phyloP scores from a whole-genome alignment of 2,329 filamentous ascomycete species.

The Diaporthe helianthi region DNA sequence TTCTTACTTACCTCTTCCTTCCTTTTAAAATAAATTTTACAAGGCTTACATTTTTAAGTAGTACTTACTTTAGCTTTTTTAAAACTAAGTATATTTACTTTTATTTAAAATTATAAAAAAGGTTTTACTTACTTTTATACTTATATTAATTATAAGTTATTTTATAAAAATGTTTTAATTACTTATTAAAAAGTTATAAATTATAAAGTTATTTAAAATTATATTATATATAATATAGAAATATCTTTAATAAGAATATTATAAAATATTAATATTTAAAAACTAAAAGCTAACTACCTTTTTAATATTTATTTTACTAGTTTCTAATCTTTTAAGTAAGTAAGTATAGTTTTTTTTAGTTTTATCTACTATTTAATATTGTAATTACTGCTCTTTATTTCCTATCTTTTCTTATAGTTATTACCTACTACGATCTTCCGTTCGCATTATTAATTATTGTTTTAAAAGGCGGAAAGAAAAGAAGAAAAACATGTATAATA shows the following conservation, averaged over 20 bases:
- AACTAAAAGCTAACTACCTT: slow-evolving; percentile 28
- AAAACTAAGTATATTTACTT: too few species aligned
- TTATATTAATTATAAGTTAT: too few species aligned
- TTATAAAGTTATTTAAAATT: too few species aligned
- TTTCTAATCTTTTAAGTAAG: neutral
- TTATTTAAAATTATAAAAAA: too few species aligned
- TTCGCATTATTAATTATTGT: slow-evolving; percentile 34
- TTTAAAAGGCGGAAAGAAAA: slow-evolving; percentile 18
- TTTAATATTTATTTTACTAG: slow-evolving; percentile 29
- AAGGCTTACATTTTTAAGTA: too few species aligned
- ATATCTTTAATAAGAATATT: slow-evolving; percentile 46
- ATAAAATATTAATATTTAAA: slow-evolving; percentile 56
- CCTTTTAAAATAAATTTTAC: too few species aligned
- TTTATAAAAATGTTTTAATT: too few species aligned
- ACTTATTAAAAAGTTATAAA: too few species aligned
- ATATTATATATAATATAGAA: slow-evolving; percentile 13
- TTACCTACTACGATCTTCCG: slow-evolving; percentile 31
- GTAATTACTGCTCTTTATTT: slow-evolving; percentile 18
- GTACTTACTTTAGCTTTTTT: too few species aligned
- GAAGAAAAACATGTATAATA: slow-evolving; percentile 32
- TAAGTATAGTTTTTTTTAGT: neutral
- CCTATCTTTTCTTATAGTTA: neutral
- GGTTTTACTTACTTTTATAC: too few species aligned
- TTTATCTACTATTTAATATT: slow-evolving; percentile 27
- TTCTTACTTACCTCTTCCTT: slow-evolving; percentile 39